These are phyloP conservation scores for Taphrina confusa DNA, from an alignment of 1,139 yeast genomes.

Conservation along the genomic window DNA sequence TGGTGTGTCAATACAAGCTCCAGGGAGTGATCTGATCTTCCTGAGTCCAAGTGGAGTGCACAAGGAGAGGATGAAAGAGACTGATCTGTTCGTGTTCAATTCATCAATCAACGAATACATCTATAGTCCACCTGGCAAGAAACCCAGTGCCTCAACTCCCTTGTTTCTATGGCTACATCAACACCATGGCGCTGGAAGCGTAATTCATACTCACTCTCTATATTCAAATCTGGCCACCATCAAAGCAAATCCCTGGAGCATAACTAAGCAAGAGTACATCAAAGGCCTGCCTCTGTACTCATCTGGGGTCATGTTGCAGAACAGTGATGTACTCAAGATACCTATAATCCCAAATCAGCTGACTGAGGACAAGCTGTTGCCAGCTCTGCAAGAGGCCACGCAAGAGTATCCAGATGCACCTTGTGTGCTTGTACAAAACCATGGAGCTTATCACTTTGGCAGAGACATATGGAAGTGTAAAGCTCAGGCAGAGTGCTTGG, in stretches of 20 bases:
- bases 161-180: slow-evolving; percentile 72
- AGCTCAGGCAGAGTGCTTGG: slow-evolving; percentile 88
- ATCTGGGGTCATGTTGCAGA: slow-evolving; percentile 68
- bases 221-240: slow-evolving; percentile 79
- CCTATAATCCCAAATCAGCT: slow-evolving; percentile 92
- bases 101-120: slow-evolving; percentile 57
- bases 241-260: slow-evolving; percentile 60
- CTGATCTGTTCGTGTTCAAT: slow-evolving; percentile 73
- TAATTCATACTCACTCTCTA: slow-evolving; percentile 93
- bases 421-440: slow-evolving; percentile 88
- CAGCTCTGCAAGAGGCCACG: slow-evolving; percentile 64
- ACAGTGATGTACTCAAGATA: slow-evolving; percentile 71
- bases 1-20: slow-evolving; percentile 75
- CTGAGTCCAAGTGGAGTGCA: slow-evolving; percentile 96
- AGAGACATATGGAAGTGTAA: slow-evolving; percentile 79
- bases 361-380: slow-evolving; percentile 82
- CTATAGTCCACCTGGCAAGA: slow-evolving; percentile 63
- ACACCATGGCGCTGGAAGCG: slow-evolving; percentile 70
- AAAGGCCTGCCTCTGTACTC: slow-evolving; percentile 75
- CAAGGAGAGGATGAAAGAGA: slow-evolving; percentile 80
- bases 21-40: slow-evolving; percentile 58
- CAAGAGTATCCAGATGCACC: slow-evolving; percentile 69
- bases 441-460: slow-evolving; percentile 96
- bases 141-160: slow-evolving; percentile 93
- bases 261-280: slow-evolving; percentile 84